Base-by-base conservation (phyloP, 768 basidiomycete genomes). In the Leccinum disarticulatum region DNA sequence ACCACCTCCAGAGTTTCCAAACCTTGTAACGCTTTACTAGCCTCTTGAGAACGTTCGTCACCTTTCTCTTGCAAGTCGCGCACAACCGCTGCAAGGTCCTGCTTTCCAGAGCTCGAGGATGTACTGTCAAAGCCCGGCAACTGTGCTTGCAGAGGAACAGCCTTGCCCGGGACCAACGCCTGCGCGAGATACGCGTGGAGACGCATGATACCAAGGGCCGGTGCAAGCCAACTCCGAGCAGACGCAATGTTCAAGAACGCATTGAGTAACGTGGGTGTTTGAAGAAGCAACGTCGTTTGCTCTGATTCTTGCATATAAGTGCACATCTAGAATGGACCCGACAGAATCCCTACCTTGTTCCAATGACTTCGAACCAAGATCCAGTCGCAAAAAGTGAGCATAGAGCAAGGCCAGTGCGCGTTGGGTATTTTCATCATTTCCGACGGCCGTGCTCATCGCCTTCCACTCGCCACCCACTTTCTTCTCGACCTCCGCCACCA, bases 211-310 rank as follows among this genome's bases (percentile, higher is more conserved):
- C 83, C 77, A 38, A 95, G 77, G 0, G 92, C 87, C 1, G 93
- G 88, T 5, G 82, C 68, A 9, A 98, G 84, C 95, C 95, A 99
- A 68, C 87, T 93, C 63, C 94, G 92, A 0, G 95, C 83, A 19
- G 91, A 81, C 0, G 90, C 81, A 62, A 97, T 91, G 65, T 85
- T 89, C 55, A 95, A 81, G 27, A 98, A 78, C 0, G 94, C 91
- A 51, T 82, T 90, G 30, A 96, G 81, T 5, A 96, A 76, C 14
- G 81, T 71, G 5, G 92, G 93, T 0, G 84, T 83, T 66, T 87
- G 86, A 1, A 93, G 81, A 2, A 98, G 80, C 14, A 95, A 68
- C 22, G 80, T 67, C 10, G 78, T 76, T 82, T 93, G 93, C 58
- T 89, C 95, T 94, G 62, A 6, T 25, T n/a, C 41, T 33, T n/a